phyloP scores from a whole-genome alignment of 2,329 filamentous ascomycete genomes.

The Aspergillus luchuensis region DNA sequence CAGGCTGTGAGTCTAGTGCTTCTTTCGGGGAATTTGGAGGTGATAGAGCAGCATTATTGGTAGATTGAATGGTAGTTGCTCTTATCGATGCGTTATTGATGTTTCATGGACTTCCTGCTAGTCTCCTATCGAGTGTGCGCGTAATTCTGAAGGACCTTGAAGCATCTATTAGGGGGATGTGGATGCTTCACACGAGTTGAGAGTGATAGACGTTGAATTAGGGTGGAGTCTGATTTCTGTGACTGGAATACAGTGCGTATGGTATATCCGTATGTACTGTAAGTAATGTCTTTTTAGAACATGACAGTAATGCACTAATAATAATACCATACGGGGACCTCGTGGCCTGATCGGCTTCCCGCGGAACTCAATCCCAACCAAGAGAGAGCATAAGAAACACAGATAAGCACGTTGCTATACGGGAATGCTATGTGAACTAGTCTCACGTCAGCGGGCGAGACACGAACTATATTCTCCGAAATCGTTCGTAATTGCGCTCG shows the following conservation, averaged over 20 bases:
- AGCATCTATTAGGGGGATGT: neutral
- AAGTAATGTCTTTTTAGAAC: neutral
- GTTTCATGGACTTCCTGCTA: neutral
- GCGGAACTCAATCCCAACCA: neutral
- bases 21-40: neutral
- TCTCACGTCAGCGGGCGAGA: neutral
- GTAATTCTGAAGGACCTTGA: too few relatives aligned
- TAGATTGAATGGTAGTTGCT: neutral
- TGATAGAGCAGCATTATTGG: neutral
- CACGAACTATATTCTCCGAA: neutral
- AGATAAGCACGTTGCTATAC: neutral
- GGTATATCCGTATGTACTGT: neutral
- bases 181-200: neutral
- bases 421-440: neutral
- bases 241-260: neutral
- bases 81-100: neutral
- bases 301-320: neutral
- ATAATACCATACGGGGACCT: neutral
- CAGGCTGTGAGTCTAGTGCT: conserved; percentile 29
- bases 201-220: neutral
- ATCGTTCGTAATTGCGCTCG: neutral
- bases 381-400: neutral
- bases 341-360: too few relatives aligned
- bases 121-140: too few relatives aligned
- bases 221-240: neutral